Evolutionary conservation across 371 early-diverging fungal genomes (phyloP).

Genomic region (Mucor irregularis): DNA sequence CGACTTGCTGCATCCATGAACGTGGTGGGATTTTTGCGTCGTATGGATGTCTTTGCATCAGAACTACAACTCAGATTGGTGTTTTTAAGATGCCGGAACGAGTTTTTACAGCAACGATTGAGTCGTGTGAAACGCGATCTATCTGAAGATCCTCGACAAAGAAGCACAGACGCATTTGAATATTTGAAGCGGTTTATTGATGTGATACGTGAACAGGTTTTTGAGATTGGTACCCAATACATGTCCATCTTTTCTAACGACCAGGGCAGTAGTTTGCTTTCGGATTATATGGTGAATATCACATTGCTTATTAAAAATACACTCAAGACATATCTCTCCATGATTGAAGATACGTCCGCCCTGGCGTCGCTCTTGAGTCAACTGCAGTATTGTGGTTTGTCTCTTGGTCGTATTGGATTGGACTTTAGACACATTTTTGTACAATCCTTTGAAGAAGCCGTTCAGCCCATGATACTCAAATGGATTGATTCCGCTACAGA

Average conservation of each 20-base stretch:
- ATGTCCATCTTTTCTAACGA: constrained; percentile 76
- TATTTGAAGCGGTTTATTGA: constrained; percentile 76
- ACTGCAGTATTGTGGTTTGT: constrained; percentile 83
- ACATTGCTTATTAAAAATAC: constrained; percentile 35
- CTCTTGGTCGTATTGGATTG: constrained; percentile 76
- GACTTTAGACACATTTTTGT: constrained; percentile 74
- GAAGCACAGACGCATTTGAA: constrained; percentile 59
- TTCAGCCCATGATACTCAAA: constrained; percentile 55
- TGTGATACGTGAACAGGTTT: constrained; percentile 74
- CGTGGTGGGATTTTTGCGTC: constrained; percentile 76
- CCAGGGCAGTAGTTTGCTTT: constrained; percentile 36
- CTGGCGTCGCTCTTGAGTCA: constrained; percentile 71
- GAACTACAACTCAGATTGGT: constrained; percentile 74
- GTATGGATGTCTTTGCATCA: constrained; percentile 70
- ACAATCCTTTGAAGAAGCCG: constrained; percentile 61
- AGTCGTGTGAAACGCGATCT: constrained; percentile 32
- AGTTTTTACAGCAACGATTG: constrained; percentile 60
- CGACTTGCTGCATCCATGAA: constrained; percentile 79
- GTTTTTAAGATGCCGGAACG: constrained; percentile 74
- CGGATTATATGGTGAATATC: constrained; percentile 58
- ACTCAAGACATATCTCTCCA: constrained; percentile 42
- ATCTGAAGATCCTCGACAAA: constrained; percentile 23
- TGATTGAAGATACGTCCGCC: constrained; percentile 65
- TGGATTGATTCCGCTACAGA: constrained; percentile 52
- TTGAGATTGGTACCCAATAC: constrained; percentile 83